Evolutionary conservation across 2,329 filamentous ascomycete genomes (phyloP), one percentile per base, ranked within the genome.

Genomic region (Falciphora oryzae): DNA sequence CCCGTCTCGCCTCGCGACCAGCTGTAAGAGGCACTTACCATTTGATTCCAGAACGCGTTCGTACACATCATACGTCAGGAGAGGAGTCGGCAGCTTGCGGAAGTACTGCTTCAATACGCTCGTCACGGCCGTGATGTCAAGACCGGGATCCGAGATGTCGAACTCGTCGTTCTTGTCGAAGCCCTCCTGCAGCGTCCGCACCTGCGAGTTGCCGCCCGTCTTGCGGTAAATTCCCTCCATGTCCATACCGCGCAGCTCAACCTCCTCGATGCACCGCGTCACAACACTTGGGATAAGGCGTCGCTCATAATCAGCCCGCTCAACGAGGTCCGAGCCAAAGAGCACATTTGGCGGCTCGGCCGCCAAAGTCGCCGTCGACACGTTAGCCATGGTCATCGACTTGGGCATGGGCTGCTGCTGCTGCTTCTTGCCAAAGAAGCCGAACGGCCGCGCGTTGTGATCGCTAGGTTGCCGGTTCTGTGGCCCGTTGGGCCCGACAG

Each of bases 71-170:
- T 90, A 97, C 0, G 94, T 97, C 70, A 99, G 87, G 38, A 99
- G 82, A 3, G 95, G 95, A 10, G 85, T 90, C 0, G 95, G 95
- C 50, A 98, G 82, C 77, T 93, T 95, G 70, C 95, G 87, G 85
- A 99, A 97, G 75, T 98, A 99, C 76, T 98, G 94, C 80, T 99
- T 99, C 71, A 99, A 78, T 27, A 94, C 91, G 73, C 92, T 97
- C 2, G 95, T 98, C 65, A 99, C 92, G 16, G 95, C 92, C 65
- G 96, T 96, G 67, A 99, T 98, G 75, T 99, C 95, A 64, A 98
- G 83, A 69, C 92, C 90, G 0, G 92, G 91, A 71, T 98, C 95
- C 3, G 93, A 96, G 65, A 99, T 96, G 74, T 98, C 94, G 73
- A 88, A 95, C 72, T 94, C 91, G 68, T 90, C 85, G 66, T 86